Conservation (phyloP, 192 early-diverging fungal genomes). For the Lobulomyces angularis region DNA sequence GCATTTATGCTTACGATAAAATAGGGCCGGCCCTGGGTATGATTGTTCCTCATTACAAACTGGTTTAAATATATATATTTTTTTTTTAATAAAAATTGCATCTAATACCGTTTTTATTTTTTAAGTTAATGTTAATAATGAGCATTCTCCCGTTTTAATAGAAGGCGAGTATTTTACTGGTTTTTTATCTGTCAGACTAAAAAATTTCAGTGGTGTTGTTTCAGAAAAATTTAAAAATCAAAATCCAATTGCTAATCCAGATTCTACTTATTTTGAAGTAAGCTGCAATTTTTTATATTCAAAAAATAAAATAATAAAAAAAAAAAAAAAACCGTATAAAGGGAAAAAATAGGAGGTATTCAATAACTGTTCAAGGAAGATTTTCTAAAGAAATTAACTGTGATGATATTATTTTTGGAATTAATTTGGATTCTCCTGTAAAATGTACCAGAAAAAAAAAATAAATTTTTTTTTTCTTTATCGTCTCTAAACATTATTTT, state of each 20-base stretch:
- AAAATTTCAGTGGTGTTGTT: slow-evolving; percentile 21
- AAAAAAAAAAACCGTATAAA: too few relatives aligned
- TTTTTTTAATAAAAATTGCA: too few relatives aligned
- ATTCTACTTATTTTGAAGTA: slow-evolving; percentile 22
- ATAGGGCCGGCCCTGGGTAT: too few relatives aligned
- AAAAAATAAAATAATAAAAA: too few relatives aligned
- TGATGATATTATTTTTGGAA: slow-evolving; percentile 27
- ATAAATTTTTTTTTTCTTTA: too few relatives aligned
- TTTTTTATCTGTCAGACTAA: slow-evolving; percentile 19
- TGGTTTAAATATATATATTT: too few relatives aligned
- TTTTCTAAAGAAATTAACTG: slow-evolving; percentile 21
- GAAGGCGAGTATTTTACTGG: slow-evolving; percentile 21
- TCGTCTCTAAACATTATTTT: too few relatives aligned
- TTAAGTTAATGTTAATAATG: slow-evolving; percentile 24
- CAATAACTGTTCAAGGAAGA: slow-evolving; percentile 25
- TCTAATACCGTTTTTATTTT: too few relatives aligned
- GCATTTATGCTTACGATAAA: too few relatives aligned
- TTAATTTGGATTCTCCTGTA: slow-evolving; percentile 14
- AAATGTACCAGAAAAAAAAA: too few relatives aligned
- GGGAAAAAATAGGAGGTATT: slow-evolving; percentile 26
- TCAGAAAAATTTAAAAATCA: slow-evolving; percentile 6
- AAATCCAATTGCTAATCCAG: slow-evolving; percentile 17
- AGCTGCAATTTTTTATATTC: too few relatives aligned
- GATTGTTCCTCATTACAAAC: too few relatives aligned
- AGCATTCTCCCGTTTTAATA: slow-evolving; percentile 19